Conservation (phyloP, 352 stramenopile genomes). For the Achlya hypogyna region DNA sequence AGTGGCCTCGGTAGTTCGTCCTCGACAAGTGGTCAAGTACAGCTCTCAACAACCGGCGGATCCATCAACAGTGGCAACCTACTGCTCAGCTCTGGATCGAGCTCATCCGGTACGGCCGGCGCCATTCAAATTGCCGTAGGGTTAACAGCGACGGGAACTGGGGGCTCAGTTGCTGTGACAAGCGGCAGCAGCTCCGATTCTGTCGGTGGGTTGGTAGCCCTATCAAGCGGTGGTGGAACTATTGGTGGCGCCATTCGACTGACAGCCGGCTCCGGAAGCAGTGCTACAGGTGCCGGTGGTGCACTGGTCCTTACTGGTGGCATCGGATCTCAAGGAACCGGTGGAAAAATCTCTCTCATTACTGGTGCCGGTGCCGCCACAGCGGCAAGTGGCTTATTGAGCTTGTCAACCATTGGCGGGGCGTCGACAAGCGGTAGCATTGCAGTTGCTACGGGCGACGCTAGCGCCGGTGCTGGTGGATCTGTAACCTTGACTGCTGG, state of each 20-base stretch:
- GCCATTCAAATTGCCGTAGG: neutral
- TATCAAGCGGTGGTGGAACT: neutral
- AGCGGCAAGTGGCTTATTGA: neutral
- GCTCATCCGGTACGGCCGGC: conserved; percentile 4
- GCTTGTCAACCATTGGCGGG: neutral
- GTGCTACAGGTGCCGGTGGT: conserved; percentile 10
- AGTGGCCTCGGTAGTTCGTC: conserved; percentile 7
- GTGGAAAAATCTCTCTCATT: neutral
- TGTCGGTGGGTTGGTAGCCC: neutral
- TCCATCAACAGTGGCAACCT: conserved; percentile 4
- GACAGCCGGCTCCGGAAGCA: conserved; percentile 2
- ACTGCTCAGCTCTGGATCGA: neutral
- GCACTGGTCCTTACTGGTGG: neutral
- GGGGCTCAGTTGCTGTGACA: neutral
- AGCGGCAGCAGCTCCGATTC: neutral
- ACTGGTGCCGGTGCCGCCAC: conserved; percentile 8
- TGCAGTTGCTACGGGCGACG: neutral
- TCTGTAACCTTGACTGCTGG: neutral
- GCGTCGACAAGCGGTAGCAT: conserved; percentile 11
- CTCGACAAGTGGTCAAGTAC: conserved; percentile 16
- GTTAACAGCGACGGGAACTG: neutral
- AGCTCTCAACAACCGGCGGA: conserved; percentile 8
- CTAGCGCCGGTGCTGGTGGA: conserved; percentile 6
- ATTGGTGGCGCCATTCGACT: conserved; percentile 3
- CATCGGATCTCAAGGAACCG: neutral